Conservation (phyloP, 345 rosid genomes). For the Citropsis articulata region DNA sequence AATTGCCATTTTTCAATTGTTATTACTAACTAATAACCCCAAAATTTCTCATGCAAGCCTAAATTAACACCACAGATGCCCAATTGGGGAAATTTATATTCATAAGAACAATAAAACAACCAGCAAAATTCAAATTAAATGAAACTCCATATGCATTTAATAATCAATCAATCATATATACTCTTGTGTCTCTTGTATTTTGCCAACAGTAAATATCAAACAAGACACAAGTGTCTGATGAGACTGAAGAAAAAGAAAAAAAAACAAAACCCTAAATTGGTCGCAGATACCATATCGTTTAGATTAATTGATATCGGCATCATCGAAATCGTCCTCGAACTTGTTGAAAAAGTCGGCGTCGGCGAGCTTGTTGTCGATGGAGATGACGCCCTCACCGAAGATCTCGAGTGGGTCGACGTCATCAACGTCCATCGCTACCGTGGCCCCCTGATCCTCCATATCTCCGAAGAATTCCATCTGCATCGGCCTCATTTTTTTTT, state of each 20-base stretch:
- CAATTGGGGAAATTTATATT: not conserved
- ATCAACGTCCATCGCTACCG: no score
- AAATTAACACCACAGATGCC: not conserved
- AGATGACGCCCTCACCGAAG: no score
- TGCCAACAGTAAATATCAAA: not conserved
- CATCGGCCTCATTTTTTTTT: no score
- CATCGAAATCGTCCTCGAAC: no score
- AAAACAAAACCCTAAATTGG: not conserved
- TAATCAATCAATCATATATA: not conserved
- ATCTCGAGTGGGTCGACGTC: no score
- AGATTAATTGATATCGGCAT: no score
- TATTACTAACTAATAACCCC: not conserved
- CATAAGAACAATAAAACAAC: not conserved
- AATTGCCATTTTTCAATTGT: not conserved
- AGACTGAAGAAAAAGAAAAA: not conserved
- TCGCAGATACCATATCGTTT: not conserved
- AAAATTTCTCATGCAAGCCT: not conserved
- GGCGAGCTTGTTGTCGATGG: no score
- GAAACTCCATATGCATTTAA: not conserved
- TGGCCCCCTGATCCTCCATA: no score
- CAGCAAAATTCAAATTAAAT: not conserved
- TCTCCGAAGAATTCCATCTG: no score
- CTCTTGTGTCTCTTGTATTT: not conserved
- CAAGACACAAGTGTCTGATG: not conserved
- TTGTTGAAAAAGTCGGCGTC: no score